Evolutionary conservation across 176 grass and related monocot genomes (phyloP), one percentile per base, ranked within the genome.

Genomic region (Cenchrus fungigraminus): DNA sequence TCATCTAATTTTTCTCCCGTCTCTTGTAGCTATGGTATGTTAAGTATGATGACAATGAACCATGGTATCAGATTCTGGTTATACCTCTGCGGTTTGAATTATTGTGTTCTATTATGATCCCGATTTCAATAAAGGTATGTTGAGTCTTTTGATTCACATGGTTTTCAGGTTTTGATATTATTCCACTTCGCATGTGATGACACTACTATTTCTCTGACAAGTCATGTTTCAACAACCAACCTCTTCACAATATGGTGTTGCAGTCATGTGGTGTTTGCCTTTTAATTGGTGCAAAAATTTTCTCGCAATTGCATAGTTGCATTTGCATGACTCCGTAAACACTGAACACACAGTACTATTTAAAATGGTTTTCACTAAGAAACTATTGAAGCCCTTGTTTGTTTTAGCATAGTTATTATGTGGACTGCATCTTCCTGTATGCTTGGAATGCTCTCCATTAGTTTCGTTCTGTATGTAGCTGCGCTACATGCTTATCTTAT

Each of bases 81-180:
- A 98, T 98, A 68, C 95, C 95, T 78, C 84, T 98, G 61, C 87
- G 95, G 53, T 98, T 98, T 84, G 95, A 98, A 80, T 84, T 98
- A 15, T 83, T 98, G 61, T 98, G 95, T 79, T 98, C 95, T 71
- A 98, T 98, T 66, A 98, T 98, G 95, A 98, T 98, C 86, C 95
- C 95, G 57, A 98, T 98, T 87, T 98, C 92, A 68, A 93, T 98
- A 81, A 98, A 98, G 95, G 95, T 98, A 91, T 87, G 37, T 9
- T 9, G 65, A 45, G 51, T 68, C 32, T 67, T 78, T 20, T 34
- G 61, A 57, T 68, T 78, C 34, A 52, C 58, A 46, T 19, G 31
- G 47, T 86, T 73, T 59, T 74, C 73, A 73, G 12, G 11, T 86
- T 78, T 43, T 74, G 78, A 84, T 90, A 78, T 81, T 82, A 61